A percentile compares a stretch with the other conserved stretches of the same genome.
These are phyloP conservation scores for Datura wrightii DNA, from an alignment of 257 asterid species.

Conservation along the genomic window DNA sequence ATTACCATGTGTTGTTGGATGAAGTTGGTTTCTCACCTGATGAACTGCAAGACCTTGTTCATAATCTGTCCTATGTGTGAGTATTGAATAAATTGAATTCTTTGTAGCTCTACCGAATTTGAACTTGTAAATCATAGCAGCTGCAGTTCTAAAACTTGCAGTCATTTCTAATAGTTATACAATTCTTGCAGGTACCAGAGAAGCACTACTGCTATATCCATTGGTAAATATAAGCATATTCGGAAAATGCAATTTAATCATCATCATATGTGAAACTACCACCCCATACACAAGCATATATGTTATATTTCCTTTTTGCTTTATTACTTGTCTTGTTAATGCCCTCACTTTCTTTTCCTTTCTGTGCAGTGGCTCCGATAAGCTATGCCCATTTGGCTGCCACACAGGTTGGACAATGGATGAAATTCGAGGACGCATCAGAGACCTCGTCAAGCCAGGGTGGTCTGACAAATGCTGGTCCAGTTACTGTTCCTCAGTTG, in stretches of 20 bases:
- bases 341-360: background rate
- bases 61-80: slow-evolving; percentile 87
- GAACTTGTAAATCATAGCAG: background rate
- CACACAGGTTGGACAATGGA: slow-evolving; percentile 87
- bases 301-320: background rate
- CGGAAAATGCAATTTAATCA: background rate
- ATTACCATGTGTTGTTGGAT: slow-evolving; percentile 77
- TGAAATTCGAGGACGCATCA: slow-evolving; percentile 85
- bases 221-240: slow-evolving; percentile 53
- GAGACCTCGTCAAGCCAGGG: slow-evolving; percentile 88
- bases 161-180: background rate
- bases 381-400: slow-evolving; percentile 97
- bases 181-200: slow-evolving; percentile 77
- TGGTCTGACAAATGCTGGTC: slow-evolving; percentile 60
- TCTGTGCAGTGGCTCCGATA: slow-evolving; percentile 77
- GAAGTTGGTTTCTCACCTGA: slow-evolving; percentile 84
- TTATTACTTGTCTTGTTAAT: background rate
- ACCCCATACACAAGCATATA: no score
- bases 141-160: no score
- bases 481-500: slow-evolving; percentile 75
- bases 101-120: background rate
- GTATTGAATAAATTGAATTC: slow-evolving; percentile 30
- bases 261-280: background rate
- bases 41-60: slow-evolving; percentile 92
- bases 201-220: slow-evolving; percentile 92